phyloP scores from a whole-genome alignment of 805 yeast genomes.

The Yarrowia porcina region DNA sequence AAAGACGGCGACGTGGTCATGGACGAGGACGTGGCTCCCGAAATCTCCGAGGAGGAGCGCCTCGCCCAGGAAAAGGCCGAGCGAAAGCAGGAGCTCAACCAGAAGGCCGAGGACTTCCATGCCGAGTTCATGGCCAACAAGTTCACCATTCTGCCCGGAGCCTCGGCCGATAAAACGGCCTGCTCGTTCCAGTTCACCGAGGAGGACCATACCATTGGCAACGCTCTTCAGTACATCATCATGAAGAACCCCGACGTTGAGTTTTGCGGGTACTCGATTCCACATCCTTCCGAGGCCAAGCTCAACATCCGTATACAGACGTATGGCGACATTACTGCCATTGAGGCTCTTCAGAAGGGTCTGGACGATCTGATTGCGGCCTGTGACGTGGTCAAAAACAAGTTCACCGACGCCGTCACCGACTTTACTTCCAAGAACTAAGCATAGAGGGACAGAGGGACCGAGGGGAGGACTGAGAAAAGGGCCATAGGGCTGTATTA shows the following conservation, averaged over 20 bases:
- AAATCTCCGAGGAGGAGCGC: slow-evolving; percentile 21
- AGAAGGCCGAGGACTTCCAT: slow-evolving; percentile 25
- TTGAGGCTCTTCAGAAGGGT: slow-evolving; percentile 90
- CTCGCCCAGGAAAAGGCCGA: slow-evolving; percentile 21
- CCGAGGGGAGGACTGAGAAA: too few relatives aligned
- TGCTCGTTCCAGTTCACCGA: slow-evolving; percentile 90
- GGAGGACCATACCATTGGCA: slow-evolving; percentile 96
- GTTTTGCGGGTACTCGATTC: slow-evolving; percentile 97
- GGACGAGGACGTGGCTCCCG: slow-evolving; percentile 15
- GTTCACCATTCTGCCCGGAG: slow-evolving; percentile 59
- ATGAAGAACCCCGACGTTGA: slow-evolving; percentile 98
- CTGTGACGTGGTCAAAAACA: slow-evolving; percentile 79
- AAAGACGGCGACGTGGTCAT: slow-evolving; percentile 23
- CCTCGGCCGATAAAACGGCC: slow-evolving; percentile 88
- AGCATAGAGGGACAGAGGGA: slow-evolving; percentile 10
- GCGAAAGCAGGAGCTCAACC: slow-evolving; percentile 24
- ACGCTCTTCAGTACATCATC: slow-evolving; percentile 86
- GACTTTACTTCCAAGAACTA: slow-evolving; percentile 37
- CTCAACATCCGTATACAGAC: slow-evolving; percentile 92
- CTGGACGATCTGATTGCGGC: slow-evolving; percentile 76
- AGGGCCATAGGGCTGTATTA: slow-evolving; percentile 9
- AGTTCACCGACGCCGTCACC: slow-evolving; percentile 65
- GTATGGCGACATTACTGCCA: slow-evolving; percentile 77
- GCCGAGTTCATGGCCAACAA: slow-evolving; percentile 27
- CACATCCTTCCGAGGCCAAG: slow-evolving; percentile 93